Evolutionary conservation across 306 rosid species (phyloP).

Genomic region (Arachis stenosperma): DNA sequence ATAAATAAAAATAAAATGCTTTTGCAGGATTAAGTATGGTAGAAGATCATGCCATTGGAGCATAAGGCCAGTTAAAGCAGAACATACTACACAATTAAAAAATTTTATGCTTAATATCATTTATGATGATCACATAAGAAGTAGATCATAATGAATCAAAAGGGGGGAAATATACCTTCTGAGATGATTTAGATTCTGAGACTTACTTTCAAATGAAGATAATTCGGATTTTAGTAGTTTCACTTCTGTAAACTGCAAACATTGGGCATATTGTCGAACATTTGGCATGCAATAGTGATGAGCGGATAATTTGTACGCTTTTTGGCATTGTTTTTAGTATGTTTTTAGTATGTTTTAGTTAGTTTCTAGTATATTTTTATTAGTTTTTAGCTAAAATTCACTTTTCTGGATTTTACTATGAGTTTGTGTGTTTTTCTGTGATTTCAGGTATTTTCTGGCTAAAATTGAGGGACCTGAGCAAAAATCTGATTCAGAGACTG

Average conservation of each 20-base stretch:
- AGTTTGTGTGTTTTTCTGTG: no score
- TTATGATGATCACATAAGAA: neutral
- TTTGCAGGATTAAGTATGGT: neutral
- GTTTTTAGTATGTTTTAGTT: no score
- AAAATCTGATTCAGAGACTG: no score
- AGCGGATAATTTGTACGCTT: no score
- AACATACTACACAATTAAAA: neutral
- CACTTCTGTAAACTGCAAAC: slow-evolving; percentile 52
- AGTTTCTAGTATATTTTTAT: no score
- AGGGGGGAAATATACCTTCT: slow-evolving; percentile 48
- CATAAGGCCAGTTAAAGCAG: slow-evolving; percentile 11
- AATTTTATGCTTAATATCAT: slow-evolving; percentile 17
- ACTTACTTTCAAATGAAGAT: slow-evolving; percentile 43
- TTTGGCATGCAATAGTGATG: no score
- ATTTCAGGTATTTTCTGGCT: no score
- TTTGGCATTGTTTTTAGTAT: no score
- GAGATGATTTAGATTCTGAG: slow-evolving; percentile 38
- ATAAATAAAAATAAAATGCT: neutral
- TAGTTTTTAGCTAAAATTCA: no score
- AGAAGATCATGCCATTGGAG: neutral
- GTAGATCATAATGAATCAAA: slow-evolving; percentile 28
- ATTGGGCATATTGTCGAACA: neutral
- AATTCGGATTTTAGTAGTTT: slow-evolving; percentile 43
- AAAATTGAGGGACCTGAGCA: no score
- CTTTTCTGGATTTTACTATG: no score